Base-by-base conservation (phyloP, 2,329 filamentous ascomycete species). In the Colletotrichum tamarilloi region DNA sequence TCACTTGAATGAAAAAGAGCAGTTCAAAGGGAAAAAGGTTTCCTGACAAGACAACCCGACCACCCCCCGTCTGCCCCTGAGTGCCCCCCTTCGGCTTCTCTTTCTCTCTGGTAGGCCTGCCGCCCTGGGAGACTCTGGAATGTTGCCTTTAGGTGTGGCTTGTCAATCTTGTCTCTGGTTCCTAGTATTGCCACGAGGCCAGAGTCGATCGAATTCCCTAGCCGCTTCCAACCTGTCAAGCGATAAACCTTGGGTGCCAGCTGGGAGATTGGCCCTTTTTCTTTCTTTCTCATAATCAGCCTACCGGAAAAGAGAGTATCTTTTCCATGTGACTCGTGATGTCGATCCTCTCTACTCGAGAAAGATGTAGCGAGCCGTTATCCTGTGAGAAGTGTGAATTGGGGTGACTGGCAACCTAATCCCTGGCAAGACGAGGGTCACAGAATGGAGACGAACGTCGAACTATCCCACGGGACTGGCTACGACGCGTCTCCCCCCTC, bases 111-210 rank as follows among this genome's bases (percentile, higher is more conserved):
- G 42, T 22, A 7, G 32, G 55, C 46, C 19, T 16, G 32, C 22
- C 8, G 24, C 3, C 42, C 26, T 26, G 24, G 24, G 57, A 28
- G 22, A 63, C 46, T 30, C 16, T 53, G 60, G 26, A 62, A 62
- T 62, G 57, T 57, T 67, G 68, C 63, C 56, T 52, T 58, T 60
- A 38, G 56, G 64, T 38, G 53, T 67, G 35, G 63, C 64, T 63
- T 62, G 28, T 62, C 38, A n/a, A 35, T 67, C 49, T 26, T 62
- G 68, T 55, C 57, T 68, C 65, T 52, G 32, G 42, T 56, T 62
- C 53, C 65, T 12, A 19, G 65, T 30, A 38, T 72, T 49, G 69
- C 66, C 69, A 68, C 58, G 69, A 64, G 65, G 52, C 19, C 4
- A 19, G 19, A 19, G 16, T 9, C 16, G 42, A n/a, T 49, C 42